These are phyloP conservation scores for Paramecium sexaurelia DNA, from an alignment of 73 alveolate genomes.

Conservation along the genomic window DNA sequence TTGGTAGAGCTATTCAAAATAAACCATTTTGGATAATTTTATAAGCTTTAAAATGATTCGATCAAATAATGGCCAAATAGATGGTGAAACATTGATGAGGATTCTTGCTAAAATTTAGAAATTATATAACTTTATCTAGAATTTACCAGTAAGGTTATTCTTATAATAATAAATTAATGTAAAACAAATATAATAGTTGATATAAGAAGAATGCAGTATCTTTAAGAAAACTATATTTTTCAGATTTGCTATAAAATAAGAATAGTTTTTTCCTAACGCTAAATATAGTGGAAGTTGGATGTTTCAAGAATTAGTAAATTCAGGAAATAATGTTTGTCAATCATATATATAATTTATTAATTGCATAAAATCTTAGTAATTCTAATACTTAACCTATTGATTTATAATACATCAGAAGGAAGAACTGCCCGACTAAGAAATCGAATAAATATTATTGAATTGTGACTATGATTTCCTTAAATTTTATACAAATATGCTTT, in stretches of 20 bases:
- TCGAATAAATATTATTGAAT: not conserved
- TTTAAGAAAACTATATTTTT: not conserved
- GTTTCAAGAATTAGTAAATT: not conserved
- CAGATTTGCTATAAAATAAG: not conserved
- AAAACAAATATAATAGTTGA: not conserved
- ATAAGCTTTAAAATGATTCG: not conserved
- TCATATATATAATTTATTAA: not conserved
- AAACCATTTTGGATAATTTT: not conserved
- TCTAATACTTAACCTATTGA: not conserved
- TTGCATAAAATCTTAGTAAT: not conserved
- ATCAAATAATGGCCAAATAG: not conserved
- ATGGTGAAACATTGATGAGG: not conserved
- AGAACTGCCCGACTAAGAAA: not conserved
- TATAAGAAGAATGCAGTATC: constrained; percentile 15
- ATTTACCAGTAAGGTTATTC: not conserved
- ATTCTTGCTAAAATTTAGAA: not conserved
- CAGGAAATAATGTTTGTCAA: not conserved
- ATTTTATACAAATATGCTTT: constrained; percentile 3
- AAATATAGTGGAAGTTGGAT: not conserved
- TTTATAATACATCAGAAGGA: not conserved
- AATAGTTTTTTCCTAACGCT: not conserved
- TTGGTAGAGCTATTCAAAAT: not conserved
- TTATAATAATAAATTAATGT: not conserved
- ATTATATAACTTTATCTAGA: not conserved
- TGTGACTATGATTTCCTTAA: not conserved